Conservation (phyloP, 371 early-diverging fungal species). For the Dichotomocladium elegans region DNA sequence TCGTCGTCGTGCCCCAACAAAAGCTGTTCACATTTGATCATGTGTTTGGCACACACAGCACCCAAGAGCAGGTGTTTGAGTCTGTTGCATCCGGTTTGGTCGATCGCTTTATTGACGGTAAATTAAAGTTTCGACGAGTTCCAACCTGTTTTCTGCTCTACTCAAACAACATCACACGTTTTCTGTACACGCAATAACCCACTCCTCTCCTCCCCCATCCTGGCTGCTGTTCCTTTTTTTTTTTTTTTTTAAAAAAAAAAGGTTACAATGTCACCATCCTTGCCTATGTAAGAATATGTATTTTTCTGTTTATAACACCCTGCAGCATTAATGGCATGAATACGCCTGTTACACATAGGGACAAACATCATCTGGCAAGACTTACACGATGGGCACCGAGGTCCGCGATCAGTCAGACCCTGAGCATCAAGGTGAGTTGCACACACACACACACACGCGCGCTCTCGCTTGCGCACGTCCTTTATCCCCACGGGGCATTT, state of each 20-base stretch:
- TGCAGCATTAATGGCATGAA: no score
- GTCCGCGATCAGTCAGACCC: conserved; percentile 51
- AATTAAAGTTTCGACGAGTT: no score
- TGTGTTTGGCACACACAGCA: conserved; percentile 16
- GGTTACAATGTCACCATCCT: conserved; percentile 95
- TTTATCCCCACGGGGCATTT: no score
- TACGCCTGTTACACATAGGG: conserved; percentile 37
- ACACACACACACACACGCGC: neutral
- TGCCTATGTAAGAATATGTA: conserved; percentile 90
- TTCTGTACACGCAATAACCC: no score
- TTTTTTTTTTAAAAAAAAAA: conserved; percentile 12
- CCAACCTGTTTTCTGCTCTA: no score
- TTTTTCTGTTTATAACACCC: no score
- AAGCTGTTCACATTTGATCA: conserved; percentile 19
- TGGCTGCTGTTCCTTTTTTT: neutral
- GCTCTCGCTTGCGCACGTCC: neutral
- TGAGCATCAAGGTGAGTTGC: conserved; percentile 42
- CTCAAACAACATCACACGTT: no score
- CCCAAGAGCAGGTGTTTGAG: conserved; percentile 76
- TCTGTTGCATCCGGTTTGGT: conserved; percentile 68
- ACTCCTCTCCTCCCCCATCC: no score
- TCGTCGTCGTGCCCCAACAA: conserved; percentile 49
- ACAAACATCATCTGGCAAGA: conserved; percentile 97
- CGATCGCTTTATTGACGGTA: conserved; percentile 86
- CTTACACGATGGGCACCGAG: conserved; percentile 97